A percentile compares a stretch with the other conserved stretches of the same genome.
Conservation (phyloP, 2,329 filamentous ascomycete species). For the Lizonia empirigonia region DNA sequence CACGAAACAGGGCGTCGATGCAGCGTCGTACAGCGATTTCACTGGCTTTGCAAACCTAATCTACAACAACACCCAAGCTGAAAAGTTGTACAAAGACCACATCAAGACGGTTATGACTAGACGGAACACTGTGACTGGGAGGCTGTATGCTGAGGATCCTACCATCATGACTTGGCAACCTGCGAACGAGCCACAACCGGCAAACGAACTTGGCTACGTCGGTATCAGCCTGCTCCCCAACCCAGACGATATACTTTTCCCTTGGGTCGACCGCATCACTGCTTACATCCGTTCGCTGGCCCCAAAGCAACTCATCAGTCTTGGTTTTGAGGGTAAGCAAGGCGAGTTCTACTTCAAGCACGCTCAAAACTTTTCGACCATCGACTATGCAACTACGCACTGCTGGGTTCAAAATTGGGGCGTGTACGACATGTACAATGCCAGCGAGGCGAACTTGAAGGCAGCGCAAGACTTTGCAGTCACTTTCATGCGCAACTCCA, state of each 20-base stretch:
- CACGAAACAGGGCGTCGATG: constrained; percentile 42
- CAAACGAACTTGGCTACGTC: constrained; percentile 31
- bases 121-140: constrained; percentile 46
- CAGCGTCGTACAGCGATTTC: constrained; percentile 38
- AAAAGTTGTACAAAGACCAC: constrained; percentile 47
- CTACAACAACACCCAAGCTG: constrained; percentile 44
- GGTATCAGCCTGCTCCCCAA: constrained; percentile 39
- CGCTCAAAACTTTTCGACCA: constrained; percentile 44
- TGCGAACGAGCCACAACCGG: constrained; percentile 49
- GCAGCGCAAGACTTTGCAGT: constrained; percentile 45
- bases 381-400: constrained; percentile 50
- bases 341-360: constrained; percentile 49
- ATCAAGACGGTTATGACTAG: constrained; percentile 46
- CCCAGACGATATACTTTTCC: constrained; percentile 42
- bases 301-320: constrained; percentile 48
- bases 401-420: constrained; percentile 52
- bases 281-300: constrained; percentile 45
- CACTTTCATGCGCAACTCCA: constrained; percentile 43
- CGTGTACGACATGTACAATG: constrained; percentile 48
- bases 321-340: constrained; percentile 49
- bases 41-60: constrained; percentile 43
- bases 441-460: constrained; percentile 38
- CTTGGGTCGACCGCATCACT: constrained; percentile 47
- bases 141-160: constrained; percentile 41
- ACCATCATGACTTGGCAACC: constrained; percentile 52